phyloP scores from a whole-genome alignment of 78 protist genomes.

The Corallochytrium limacisporum region DNA sequence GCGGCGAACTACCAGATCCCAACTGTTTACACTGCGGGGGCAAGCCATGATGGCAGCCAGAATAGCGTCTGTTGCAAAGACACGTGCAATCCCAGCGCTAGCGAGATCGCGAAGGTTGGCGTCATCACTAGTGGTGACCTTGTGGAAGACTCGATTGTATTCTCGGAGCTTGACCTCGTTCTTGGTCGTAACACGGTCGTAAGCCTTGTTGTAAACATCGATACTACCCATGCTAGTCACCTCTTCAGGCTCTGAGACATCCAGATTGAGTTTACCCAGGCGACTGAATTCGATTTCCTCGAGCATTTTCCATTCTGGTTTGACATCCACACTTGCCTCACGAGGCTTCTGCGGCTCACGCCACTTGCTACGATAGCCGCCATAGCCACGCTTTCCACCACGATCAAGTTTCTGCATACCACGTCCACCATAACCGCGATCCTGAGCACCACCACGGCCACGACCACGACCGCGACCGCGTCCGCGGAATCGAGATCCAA shows the following conservation, averaged over 20 bases:
- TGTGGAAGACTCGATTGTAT: background rate
- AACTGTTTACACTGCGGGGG: slow-evolving; percentile 49
- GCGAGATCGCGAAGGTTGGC: slow-evolving; percentile 1
- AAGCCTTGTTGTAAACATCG: slow-evolving; percentile 4
- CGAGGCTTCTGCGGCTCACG: background rate
- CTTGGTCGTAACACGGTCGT: slow-evolving; percentile 29
- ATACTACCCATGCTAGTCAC: slow-evolving; percentile 15
- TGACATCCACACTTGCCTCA: slow-evolving; percentile 26
- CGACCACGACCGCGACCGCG: background rate
- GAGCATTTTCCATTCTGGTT: slow-evolving; percentile 8
- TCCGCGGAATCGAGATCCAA: too few species aligned
- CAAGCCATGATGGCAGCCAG: slow-evolving; percentile 54
- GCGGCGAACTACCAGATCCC: slow-evolving; percentile 55
- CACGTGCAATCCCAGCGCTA: slow-evolving; percentile 14
- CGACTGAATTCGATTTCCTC: slow-evolving; percentile 11
- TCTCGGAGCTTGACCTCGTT: background rate
- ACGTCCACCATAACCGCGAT: too few species aligned
- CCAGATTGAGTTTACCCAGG: background rate
- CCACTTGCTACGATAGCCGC: background rate
- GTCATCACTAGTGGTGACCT: slow-evolving; percentile 25
- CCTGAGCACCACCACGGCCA: background rate
- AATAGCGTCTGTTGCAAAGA: slow-evolving; percentile 59
- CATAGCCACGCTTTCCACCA: background rate
- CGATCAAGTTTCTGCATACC: background rate
- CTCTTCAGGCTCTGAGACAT: slow-evolving; percentile 5